Conservation (phyloP, 805 yeast genomes). For the Kuraishia borneana region DNA sequence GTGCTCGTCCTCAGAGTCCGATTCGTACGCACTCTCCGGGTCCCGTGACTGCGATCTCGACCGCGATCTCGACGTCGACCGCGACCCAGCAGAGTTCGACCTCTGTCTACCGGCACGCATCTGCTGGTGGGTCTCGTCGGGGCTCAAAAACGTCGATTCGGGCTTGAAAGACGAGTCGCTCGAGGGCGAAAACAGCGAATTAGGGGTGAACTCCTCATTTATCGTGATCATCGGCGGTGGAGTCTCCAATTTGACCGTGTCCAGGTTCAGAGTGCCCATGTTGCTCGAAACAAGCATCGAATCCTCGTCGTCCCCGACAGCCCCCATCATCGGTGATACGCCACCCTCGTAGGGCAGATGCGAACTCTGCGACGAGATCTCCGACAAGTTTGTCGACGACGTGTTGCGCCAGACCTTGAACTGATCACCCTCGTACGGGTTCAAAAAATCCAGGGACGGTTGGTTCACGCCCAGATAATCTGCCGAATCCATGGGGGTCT, state of each 20-base stretch:
- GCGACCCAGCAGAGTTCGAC: slow-evolving; percentile 10
- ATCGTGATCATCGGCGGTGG: slow-evolving; percentile 1
- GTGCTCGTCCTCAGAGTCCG: slow-evolving; percentile 13
- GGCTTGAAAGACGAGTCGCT: slow-evolving; percentile 16
- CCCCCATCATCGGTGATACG: slow-evolving; percentile 3
- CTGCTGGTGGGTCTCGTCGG: slow-evolving; percentile 15
- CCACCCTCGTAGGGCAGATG: slow-evolving; percentile 13
- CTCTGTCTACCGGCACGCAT: slow-evolving; percentile 30
- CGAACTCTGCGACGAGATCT: slow-evolving; percentile 15
- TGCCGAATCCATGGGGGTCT: too few relatives aligned
- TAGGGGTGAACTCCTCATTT: slow-evolving; percentile 6
- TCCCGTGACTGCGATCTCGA: slow-evolving; percentile 21
- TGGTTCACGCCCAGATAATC: too few relatives aligned
- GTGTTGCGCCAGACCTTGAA: slow-evolving; percentile 8
- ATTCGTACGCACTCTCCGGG: slow-evolving; percentile 13
- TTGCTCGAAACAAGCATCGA: slow-evolving; percentile 8
- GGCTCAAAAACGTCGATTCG: slow-evolving; percentile 11
- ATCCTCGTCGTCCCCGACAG: slow-evolving; percentile 7
- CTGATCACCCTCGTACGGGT: slow-evolving; percentile 6
- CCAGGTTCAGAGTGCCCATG: slow-evolving; percentile 8
- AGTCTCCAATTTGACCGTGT: not conserved
- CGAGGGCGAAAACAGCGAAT: slow-evolving; percentile 7
- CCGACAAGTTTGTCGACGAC: slow-evolving; percentile 8
- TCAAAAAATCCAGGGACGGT: too few relatives aligned
- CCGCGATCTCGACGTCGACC: slow-evolving; percentile 17